Conservation (phyloP, 1,284 basidiomycete genomes). For the Wallemia ichthyophaga region DNA sequence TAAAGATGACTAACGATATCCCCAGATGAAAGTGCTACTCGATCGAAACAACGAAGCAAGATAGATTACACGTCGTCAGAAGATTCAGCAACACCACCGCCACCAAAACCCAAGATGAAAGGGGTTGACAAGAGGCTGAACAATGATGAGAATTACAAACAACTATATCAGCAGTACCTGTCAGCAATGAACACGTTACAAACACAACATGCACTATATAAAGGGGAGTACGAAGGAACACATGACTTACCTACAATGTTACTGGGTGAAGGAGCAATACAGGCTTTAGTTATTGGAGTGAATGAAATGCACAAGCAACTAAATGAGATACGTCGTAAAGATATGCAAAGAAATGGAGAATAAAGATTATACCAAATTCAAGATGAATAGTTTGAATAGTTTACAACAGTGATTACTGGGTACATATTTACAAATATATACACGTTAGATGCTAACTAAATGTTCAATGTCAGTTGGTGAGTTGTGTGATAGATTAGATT, state of each 20-base stretch:
- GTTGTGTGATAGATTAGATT: not conserved
- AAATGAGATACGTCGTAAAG: not conserved
- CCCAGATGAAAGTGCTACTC: not conserved
- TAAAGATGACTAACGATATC: not conserved
- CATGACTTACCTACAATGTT: not conserved
- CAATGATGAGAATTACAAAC: not conserved
- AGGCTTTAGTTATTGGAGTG: not conserved
- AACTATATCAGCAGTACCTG: not conserved
- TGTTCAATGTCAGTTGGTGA: not conserved
- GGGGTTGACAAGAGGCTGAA: not conserved
- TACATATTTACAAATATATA: too few relatives aligned
- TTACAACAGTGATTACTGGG: too few relatives aligned
- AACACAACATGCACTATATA: not conserved
- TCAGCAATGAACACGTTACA: not conserved
- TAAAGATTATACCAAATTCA: not conserved
- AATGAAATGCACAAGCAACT: not conserved
- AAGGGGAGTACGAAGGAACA: not conserved
- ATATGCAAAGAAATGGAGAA: not conserved
- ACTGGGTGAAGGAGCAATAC: not conserved
- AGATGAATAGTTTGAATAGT: not conserved
- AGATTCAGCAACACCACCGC: not conserved
- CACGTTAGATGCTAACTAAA: not conserved
- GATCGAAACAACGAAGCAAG: not conserved
- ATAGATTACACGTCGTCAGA: not conserved
- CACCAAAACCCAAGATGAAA: not conserved